phyloP scores from a whole-genome alignment of 345 rosid genomes.

The Moricandia arvensis region DNA sequence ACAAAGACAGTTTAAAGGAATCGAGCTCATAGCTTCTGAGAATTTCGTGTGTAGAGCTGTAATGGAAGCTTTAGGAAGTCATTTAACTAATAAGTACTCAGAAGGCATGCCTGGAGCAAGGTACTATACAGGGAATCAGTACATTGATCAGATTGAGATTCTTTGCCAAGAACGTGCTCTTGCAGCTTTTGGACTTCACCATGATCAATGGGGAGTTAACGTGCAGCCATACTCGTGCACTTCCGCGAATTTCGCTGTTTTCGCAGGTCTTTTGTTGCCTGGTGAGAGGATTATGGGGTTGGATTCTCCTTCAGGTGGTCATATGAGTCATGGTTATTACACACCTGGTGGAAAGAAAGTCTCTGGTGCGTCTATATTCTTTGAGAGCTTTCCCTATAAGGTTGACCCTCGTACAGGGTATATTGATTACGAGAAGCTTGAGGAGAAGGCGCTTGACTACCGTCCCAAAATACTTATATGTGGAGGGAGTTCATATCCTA shows the following conservation, averaged over 20 bases:
- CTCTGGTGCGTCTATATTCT: constrained; percentile 72
- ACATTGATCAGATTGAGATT: constrained; percentile 68
- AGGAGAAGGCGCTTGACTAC: constrained; percentile 79
- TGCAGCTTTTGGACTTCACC: constrained; percentile 53
- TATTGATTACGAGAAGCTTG: constrained; percentile 74
- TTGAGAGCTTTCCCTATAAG: constrained; percentile 79
- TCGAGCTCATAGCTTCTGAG: constrained; percentile 80
- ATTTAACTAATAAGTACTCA: constrained; percentile 73
- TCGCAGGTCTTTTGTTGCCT: constrained; percentile 55
- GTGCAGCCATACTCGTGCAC: constrained; percentile 87
- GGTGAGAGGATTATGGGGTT: constrained; percentile 84
- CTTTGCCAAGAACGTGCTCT: constrained; percentile 72
- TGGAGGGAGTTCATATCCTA: constrained; percentile 86
- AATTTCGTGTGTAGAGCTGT: constrained; percentile 75
- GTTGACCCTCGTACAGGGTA: constrained; percentile 68
- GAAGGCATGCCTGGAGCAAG: constrained; percentile 73
- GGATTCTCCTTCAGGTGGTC: constrained; percentile 74
- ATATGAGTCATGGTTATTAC: constrained; percentile 79
- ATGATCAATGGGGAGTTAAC: constrained; percentile 72
- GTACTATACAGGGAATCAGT: constrained; percentile 71
- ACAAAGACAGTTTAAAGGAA: constrained; percentile 56
- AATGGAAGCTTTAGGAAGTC: constrained; percentile 76
- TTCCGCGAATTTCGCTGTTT: constrained; percentile 74
- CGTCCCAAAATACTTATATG: constrained; percentile 82
- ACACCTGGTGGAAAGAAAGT: constrained; percentile 73